Base-by-base conservation (phyloP, 2,329 filamentous ascomycete genomes). In the Fusarium gaditjirri region DNA sequence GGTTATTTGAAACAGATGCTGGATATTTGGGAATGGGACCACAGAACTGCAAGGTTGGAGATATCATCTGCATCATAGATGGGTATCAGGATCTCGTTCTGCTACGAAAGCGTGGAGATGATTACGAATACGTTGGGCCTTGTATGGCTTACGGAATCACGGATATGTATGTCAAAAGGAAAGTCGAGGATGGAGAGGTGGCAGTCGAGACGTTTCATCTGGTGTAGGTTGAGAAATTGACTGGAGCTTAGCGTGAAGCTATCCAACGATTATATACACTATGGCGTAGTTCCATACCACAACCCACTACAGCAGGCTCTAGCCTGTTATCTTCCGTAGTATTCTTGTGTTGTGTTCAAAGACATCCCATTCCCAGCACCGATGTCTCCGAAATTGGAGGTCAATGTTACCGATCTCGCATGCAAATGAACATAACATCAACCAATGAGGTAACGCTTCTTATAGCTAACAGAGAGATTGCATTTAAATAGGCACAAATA, bases 261-360 rank as follows among this genome's bases (percentile, higher is more conserved):
- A 0, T 2, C 0, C 0, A 3, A n/a, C n/a, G n/a, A n/a, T 27
- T 25, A 52, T 36, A 36, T 36, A 36, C 3, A 0, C 3, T 12
- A 1, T 0, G 0, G 0, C 13, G 23, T 3, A 3, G 0, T 0
- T 12, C 1, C 3, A 7, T 17, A 38, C 19, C 33, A 27, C 23
- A 52, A 38, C 49, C 49, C 23, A 38, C 49, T 52, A 52, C 49
- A 52, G 49, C 49, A 52, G 49, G 49, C 33, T n/a, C 19, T n/a
- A 53, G 49, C 49, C 33, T 39, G 33, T 52, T 38, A 52, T 52
- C 49, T 52, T 52, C 49, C 33, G 33, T 52, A 52, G 33, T 52
- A 52, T 52, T n/a, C n/a, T n/a, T n/a, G n/a, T n/a, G n/a, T n/a
- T n/a, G n/a, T n/a, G n/a, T n/a, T n/a, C n/a, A n/a, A n/a, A n/a